Evolutionary conservation across 345 rosid species (phyloP).

Genomic region (Rhizophora apiculata): DNA sequence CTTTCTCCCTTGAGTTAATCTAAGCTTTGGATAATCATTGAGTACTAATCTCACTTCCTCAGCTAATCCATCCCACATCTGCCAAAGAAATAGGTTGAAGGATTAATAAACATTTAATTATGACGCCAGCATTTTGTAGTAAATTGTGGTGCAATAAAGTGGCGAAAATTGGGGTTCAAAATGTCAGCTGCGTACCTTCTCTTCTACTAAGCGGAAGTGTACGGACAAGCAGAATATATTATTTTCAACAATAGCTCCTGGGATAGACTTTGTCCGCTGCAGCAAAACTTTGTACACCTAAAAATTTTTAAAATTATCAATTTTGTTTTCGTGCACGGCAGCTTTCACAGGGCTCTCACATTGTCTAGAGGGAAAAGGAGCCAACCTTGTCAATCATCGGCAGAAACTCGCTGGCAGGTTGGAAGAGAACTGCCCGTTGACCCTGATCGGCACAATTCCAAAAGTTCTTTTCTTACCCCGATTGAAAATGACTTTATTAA

Average conservation of each 20-base stretch:
- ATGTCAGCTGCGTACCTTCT: constrained; percentile 42
- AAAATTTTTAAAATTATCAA: neutral
- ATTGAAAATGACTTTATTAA: too few relatives aligned
- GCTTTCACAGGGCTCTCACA: neutral
- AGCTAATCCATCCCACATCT: constrained; percentile 76
- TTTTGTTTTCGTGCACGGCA: constrained; percentile 4
- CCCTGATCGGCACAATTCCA: constrained; percentile 29
- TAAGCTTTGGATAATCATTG: constrained; percentile 60
- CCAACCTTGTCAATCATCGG: constrained; percentile 82
- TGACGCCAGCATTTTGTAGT: too few relatives aligned
- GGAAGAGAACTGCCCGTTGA: constrained; percentile 49
- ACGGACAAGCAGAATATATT: constrained; percentile 88
- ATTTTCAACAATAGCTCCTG: constrained; percentile 80
- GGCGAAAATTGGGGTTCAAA: too few relatives aligned
- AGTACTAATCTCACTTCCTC: constrained; percentile 60
- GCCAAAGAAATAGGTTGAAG: neutral
- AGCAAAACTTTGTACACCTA: constrained; percentile 55
- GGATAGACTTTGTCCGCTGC: constrained; percentile 66
- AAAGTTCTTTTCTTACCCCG: neutral
- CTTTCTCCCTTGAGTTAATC: constrained; percentile 79
- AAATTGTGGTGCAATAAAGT: too few relatives aligned
- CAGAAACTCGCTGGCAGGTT: constrained; percentile 79
- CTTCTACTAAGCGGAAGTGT: constrained; percentile 83
- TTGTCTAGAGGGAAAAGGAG: neutral
- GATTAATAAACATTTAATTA: neutral